phyloP scores from a whole-genome alignment of 805 yeast species.

The Kazachstania africana region DNA sequence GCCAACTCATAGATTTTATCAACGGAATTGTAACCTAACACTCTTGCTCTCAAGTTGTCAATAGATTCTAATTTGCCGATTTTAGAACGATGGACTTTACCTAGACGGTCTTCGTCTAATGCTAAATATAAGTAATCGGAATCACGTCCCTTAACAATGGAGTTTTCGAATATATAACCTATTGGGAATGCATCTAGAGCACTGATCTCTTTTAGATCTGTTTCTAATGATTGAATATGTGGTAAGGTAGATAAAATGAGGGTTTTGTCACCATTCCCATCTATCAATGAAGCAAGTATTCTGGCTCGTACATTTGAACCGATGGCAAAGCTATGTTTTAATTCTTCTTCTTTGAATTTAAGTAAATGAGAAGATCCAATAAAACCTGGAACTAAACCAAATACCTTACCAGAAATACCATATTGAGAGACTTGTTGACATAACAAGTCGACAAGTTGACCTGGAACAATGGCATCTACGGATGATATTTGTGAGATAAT shows the following conservation, averaged over 20 bases:
- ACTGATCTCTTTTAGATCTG: constrained; percentile 10
- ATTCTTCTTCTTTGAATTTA: constrained; percentile 31
- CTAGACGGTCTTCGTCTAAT: constrained; percentile 44
- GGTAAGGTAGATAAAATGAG: constrained; percentile 50
- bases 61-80: constrained; percentile 37
- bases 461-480: constrained; percentile 76
- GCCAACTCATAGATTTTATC: constrained; percentile 63
- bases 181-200: constrained; percentile 59
- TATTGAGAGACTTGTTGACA: constrained; percentile 44
- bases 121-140: constrained; percentile 43
- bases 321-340: constrained; percentile 52
- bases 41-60: constrained; percentile 73
- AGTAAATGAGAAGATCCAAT: constrained; percentile 57
- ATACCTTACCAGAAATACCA: constrained; percentile 64
- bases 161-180: constrained; percentile 51
- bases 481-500: constrained; percentile 49
- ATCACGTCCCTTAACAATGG: constrained; percentile 50
- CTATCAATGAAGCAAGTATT: constrained; percentile 48
- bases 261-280: constrained; percentile 41
- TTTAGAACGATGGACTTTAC: constrained; percentile 72
- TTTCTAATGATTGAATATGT: constrained; percentile 30
- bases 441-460: constrained; percentile 64
- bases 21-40: constrained; percentile 52
- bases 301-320: constrained; percentile 65
- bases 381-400: constrained; percentile 66